Evolutionary conservation across 345 rosid genomes (phyloP).

Genomic region (Toxicodendron radicans): DNA sequence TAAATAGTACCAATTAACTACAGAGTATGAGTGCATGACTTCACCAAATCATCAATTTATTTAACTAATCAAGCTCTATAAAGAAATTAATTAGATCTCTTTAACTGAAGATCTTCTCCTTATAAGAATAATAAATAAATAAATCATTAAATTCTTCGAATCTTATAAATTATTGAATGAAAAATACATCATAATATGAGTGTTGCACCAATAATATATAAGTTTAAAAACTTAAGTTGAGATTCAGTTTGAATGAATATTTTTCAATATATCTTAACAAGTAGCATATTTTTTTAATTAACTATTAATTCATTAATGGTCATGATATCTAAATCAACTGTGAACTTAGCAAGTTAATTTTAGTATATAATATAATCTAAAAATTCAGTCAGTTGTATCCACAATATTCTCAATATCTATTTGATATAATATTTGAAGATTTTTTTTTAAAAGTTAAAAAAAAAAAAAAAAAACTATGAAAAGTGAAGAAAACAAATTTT

Average conservation of each 20-base stretch:
- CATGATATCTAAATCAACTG: no score
- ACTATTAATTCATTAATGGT: no score
- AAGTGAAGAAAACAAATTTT: no score
- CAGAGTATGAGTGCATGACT: background rate
- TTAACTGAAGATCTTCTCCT: conserved; percentile 7
- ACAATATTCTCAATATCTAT: no score
- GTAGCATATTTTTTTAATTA: no score
- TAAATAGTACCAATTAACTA: background rate
- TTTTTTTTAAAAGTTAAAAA: no score
- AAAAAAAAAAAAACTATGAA: no score
- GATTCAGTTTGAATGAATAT: background rate
- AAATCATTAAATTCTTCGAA: background rate
- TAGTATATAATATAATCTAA: no score
- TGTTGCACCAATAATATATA: background rate
- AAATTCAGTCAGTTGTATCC: no score
- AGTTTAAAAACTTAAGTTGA: background rate
- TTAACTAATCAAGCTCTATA: background rate
- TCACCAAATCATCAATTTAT: background rate
- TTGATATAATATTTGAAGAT: no score
- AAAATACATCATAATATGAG: background rate
- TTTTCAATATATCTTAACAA: background rate
- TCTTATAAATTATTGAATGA: background rate
- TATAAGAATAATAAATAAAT: background rate
- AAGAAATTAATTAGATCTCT: background rate
- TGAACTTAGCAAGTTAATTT: no score